Percentiles rank a stretch among this genome's conserved stretches.
Conservation (phyloP, 169 alveolate species). For the Eimeria tenella region DNA sequence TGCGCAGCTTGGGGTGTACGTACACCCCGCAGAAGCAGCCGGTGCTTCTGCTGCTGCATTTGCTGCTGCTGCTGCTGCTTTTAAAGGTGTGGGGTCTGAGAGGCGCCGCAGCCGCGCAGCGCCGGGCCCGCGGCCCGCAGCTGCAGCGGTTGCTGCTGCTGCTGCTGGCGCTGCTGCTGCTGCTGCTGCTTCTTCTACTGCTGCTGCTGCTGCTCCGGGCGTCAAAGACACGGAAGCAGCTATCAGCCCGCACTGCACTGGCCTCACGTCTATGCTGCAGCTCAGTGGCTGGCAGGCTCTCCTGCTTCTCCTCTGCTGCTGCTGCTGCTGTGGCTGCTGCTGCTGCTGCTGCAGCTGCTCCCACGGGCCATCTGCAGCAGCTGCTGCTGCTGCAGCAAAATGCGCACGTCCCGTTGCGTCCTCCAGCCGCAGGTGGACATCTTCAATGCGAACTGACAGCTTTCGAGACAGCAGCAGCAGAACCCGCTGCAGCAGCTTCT, state of each 20-base stretch:
- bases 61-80: too few species aligned
- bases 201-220: constrained; percentile 30
- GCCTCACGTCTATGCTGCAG: not conserved
- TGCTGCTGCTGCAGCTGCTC: not conserved
- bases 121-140: not conserved
- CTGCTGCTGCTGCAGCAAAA: constrained; percentile 36
- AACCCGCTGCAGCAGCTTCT: constrained; percentile 39
- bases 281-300: not conserved
- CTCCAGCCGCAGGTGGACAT: constrained; percentile 36
- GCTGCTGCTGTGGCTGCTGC: constrained; percentile 8
- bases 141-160: not conserved
- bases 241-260: constrained; percentile 7
- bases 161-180: constrained; percentile 12
- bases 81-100: not conserved
- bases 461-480: constrained; percentile 11
- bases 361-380: constrained; percentile 7
- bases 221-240: constrained; percentile 7
- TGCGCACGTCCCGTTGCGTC: constrained; percentile 19
- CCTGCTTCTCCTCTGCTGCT: constrained; percentile 9
- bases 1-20: constrained; percentile 3
- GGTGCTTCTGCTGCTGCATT: too few species aligned
- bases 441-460: not conserved
- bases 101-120: not conserved
- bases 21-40: not conserved
- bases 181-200: not conserved